Base-by-base conservation (phyloP, 306 rosid genomes). In the Dalbergia oliveri region DNA sequence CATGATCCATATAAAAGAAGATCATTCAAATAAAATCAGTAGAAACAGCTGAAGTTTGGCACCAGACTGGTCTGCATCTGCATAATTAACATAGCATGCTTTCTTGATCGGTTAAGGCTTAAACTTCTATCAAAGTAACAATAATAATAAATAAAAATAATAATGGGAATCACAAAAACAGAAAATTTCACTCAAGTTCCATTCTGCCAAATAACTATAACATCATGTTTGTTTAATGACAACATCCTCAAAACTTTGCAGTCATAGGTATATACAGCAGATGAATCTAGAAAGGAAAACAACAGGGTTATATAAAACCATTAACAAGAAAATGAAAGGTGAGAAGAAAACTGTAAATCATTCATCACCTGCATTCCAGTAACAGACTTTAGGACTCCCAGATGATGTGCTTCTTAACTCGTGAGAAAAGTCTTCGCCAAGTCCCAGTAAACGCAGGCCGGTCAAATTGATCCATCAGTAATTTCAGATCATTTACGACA, bases 351-450 rank as follows among this genome's bases (percentile, higher is more conserved):
- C 67, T 19, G 73, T 7, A 66, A 62, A 34, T 51, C 80, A 85
- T 79, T 71, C 76, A 73, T 77, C 79, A 91, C 99, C 98, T 96
- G 99, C 99, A 93, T 93, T 87, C 99, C 99, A 4, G 99, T 96
- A 61, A 96, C 99, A 56, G 99, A 96, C 89, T 96, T 96, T 54
- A 96, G 81, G 89, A 96, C 99, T 81, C 99, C 99, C 99, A 96
- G 66, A 96, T 96, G 79, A 96, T 90, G 84, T 96, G 99, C 83
- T 96, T 96, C 89, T 93, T 96, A 71, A 96, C 98, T 78, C 93
- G 94, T 9, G 99, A 93, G 87, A 96, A 96, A 12, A 96, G 91
- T 88, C 92, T 88, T 69, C 97, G 89, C 99, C 99, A 96, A 78
- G 98, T 96, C 74, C 99, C 99, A 47, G 94, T 93, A 85, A 91